A percentile compares a stretch with the other conserved stretches of the same genome.
Conservation (phyloP, 2,329 filamentous ascomycete genomes). For the Xylariaceae sp. region DNA sequence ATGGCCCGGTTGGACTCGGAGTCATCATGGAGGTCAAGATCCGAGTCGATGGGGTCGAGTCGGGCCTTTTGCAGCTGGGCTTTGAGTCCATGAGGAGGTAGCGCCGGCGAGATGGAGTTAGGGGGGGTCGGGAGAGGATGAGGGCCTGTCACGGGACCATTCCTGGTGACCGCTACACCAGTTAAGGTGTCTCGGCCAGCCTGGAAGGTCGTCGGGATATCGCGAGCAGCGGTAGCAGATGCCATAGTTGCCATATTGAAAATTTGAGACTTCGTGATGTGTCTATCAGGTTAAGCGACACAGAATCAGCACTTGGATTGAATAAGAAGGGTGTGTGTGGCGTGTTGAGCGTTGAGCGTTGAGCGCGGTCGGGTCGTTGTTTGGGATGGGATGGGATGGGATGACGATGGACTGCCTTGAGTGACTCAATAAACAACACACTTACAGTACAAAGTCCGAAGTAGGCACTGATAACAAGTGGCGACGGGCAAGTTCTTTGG, state of each 20-base stretch:
- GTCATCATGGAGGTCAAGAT: conserved; percentile 82
- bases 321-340: conserved; percentile 1
- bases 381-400: conserved; percentile 28
- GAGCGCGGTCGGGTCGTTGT: conserved; percentile 5
- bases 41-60: conserved; percentile 77
- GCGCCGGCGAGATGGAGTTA: conserved; percentile 89
- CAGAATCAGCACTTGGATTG: conserved; percentile 38
- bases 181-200: conserved; percentile 72
- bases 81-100: conserved; percentile 82
- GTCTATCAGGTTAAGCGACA: conserved; percentile 46
- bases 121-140: conserved; percentile 85
- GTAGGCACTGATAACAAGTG: conserved; percentile 37
- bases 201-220: conserved; percentile 66
- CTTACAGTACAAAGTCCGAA: conserved; percentile 47
- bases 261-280: conserved; percentile 54
- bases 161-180: conserved; percentile 71
- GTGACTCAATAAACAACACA: conserved; percentile 42
- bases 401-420: conserved; percentile 15
- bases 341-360: no score
- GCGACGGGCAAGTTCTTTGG: conserved; percentile 39
- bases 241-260: conserved; percentile 69
- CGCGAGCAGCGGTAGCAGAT: conserved; percentile 71
- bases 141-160: conserved; percentile 67
- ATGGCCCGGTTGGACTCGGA: conserved; percentile 55
- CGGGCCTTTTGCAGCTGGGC: conserved; percentile 66